A percentile compares a stretch with the other conserved stretches of the same genome.
These are phyloP conservation scores for Tylopilus felleus DNA, from an alignment of 768 basidiomycete genomes.

Conservation along the genomic window DNA sequence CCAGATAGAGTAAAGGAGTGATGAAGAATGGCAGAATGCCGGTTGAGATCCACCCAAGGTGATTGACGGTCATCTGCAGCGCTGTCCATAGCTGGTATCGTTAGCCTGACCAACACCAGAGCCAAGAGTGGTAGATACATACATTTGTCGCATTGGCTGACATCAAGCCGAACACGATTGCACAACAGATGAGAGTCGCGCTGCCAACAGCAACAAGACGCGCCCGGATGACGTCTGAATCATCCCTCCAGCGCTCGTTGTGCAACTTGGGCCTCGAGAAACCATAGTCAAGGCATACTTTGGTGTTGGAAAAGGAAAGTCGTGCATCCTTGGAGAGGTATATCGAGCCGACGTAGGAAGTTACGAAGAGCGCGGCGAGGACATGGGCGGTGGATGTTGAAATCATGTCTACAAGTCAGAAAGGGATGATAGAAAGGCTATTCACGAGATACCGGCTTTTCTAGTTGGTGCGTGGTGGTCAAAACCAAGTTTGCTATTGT, in stretches of 20 bases:
- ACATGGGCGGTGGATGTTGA: conserved; percentile 44
- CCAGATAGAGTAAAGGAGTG: conserved; percentile 70
- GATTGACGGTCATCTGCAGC: conserved; percentile 32
- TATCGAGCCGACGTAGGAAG: conserved; percentile 77
- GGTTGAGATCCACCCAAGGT: conserved; percentile 39
- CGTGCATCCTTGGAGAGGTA: conserved; percentile 70
- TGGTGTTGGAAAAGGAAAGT: conserved; percentile 44
- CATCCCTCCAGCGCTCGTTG: conserved; percentile 67
- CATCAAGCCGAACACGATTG: conserved; percentile 46
- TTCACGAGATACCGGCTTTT: conserved; percentile 13
- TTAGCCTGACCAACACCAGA: conserved; percentile 5
- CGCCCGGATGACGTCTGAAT: conserved; percentile 81
- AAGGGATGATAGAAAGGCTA: neutral
- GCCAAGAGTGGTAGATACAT: neutral
- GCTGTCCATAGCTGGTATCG: conserved; percentile 17
- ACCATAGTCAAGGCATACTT: conserved; percentile 23
- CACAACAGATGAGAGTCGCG: conserved; percentile 59
- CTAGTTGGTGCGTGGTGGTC: conserved; percentile 9
- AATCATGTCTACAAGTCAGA: conserved; percentile 17
- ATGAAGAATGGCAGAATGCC: conserved; percentile 53
- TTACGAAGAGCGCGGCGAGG: conserved; percentile 56
- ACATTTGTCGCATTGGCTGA: conserved; percentile 21
- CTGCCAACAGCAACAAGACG: conserved; percentile 64
- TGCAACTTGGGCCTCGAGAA: conserved; percentile 30
- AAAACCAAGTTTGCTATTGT: conserved; percentile 12